A percentile compares a stretch with the other conserved stretches of the same genome.
phyloP scores from a whole-genome alignment of 2,329 filamentous ascomycete genomes.

The Sphaerulina vaccinii region DNA sequence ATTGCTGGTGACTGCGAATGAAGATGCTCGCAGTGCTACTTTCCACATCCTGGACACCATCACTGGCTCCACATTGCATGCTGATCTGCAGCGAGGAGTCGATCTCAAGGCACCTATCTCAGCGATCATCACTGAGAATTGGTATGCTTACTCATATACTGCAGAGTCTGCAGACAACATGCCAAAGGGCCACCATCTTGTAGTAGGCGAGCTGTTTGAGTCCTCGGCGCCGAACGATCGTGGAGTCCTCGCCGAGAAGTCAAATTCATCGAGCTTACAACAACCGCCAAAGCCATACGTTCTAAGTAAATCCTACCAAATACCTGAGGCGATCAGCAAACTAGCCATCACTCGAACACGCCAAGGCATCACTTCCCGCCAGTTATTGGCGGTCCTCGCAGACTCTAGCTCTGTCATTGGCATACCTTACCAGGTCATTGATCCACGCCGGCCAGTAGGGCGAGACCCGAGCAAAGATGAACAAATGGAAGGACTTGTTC shows the following conservation, averaged over 20 bases:
- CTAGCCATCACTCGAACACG: constrained; percentile 84
- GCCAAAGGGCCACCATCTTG: constrained; percentile 81
- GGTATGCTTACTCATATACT: constrained; percentile 82
- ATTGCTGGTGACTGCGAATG: constrained; percentile 68
- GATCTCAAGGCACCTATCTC: constrained; percentile 72
- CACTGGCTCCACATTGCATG: constrained; percentile 76
- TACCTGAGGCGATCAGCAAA: constrained; percentile 73
- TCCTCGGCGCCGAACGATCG: constrained; percentile 80
- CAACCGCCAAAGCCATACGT: constrained; percentile 69
- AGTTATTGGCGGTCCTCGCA: constrained; percentile 76
- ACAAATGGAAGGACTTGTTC: constrained; percentile 76
- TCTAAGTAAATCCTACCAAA: constrained; percentile 75
- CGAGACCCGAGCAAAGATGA: constrained; percentile 79
- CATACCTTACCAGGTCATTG: constrained; percentile 74
- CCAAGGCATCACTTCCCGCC: constrained; percentile 84
- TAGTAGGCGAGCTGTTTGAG: constrained; percentile 87
- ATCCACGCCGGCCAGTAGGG: constrained; percentile 81
- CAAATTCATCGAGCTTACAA: constrained; percentile 75
- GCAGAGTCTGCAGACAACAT: constrained; percentile 51
- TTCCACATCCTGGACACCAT: constrained; percentile 83
- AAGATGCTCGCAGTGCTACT: constrained; percentile 59
- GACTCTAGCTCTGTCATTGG: constrained; percentile 71
- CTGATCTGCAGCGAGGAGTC: constrained; percentile 68
- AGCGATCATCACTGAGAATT: constrained; percentile 86
- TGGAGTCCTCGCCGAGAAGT: constrained; percentile 67